phyloP scores from a whole-genome alignment of 495 filamentous ascomycete genomes.

The Symbiotaphrina buchneri region DNA sequence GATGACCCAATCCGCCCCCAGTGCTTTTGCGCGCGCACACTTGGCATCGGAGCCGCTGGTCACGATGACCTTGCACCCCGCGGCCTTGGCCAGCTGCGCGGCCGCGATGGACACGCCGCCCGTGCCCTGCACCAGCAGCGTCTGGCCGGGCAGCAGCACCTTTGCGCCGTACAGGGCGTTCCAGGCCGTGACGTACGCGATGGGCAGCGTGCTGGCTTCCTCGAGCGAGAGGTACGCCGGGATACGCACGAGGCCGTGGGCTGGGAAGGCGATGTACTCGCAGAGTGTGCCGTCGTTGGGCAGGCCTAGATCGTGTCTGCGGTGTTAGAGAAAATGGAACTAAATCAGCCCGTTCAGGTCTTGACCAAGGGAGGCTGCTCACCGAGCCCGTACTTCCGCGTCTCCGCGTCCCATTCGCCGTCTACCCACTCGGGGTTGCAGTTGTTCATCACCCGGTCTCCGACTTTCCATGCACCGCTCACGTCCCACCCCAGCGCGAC shows the following conservation, averaged over 20 bases:
- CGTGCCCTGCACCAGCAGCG: slow-evolving; percentile 21
- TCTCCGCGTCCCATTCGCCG: slow-evolving; percentile 13
- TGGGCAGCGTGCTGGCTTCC: slow-evolving; percentile 19
- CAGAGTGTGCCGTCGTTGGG: slow-evolving; percentile 16
- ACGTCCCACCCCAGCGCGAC: slow-evolving; percentile 8
- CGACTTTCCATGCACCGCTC: slow-evolving; percentile 10
- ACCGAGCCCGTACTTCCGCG: slow-evolving; percentile 16
- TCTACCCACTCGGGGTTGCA: slow-evolving; percentile 19
- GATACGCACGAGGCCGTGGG: slow-evolving; percentile 14
- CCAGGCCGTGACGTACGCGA: slow-evolving; percentile 23
- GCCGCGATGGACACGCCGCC: slow-evolving; percentile 18
- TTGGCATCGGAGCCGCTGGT: slow-evolving; percentile 23
- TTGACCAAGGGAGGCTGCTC: too few species aligned
- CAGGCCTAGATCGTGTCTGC: too few species aligned
- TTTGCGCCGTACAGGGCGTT: slow-evolving; percentile 20
- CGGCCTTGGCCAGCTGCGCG: slow-evolving; percentile 16
- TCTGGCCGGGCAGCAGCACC: slow-evolving; percentile 17
- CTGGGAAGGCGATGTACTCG: slow-evolving; percentile 19
- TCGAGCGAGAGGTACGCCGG: slow-evolving; percentile 17
- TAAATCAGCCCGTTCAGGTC: too few species aligned
- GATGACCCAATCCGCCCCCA: slow-evolving; percentile 20
- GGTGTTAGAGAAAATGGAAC: too few species aligned
- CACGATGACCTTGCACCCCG: slow-evolving; percentile 18
- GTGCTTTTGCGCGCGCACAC: slow-evolving; percentile 14
- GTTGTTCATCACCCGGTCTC: slow-evolving; percentile 19